These are phyloP conservation scores for Ganoderma boninense DNA, from an alignment of 1,284 basidiomycete genomes.

Conservation along the genomic window DNA sequence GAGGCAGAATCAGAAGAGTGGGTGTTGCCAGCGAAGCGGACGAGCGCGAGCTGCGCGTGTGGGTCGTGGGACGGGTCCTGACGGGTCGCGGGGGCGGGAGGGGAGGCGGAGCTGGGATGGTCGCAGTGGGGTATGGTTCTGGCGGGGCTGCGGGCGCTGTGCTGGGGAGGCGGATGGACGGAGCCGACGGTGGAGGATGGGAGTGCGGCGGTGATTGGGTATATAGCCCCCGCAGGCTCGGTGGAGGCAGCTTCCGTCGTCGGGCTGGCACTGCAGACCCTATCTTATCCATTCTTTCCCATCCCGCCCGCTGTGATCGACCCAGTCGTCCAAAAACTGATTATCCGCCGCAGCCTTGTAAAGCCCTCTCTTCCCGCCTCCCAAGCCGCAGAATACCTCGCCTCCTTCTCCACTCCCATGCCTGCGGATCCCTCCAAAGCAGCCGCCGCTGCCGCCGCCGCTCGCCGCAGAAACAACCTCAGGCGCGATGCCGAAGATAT, in stretches of 20 bases:
- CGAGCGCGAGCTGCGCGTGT: constrained; percentile 8
- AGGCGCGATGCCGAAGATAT: constrained; percentile 40
- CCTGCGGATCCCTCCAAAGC: constrained; percentile 43
- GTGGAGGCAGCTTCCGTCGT: not conserved
- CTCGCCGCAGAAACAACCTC: constrained; percentile 37
- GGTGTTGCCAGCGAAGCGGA: constrained; percentile 13
- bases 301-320: constrained; percentile 29
- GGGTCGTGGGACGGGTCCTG: constrained; percentile 6
- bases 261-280: constrained; percentile 6
- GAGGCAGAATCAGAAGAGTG: constrained; percentile 1
- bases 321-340: constrained; percentile 20
- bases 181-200: constrained; percentile 4
- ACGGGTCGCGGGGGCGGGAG: not conserved
- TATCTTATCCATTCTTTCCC: constrained; percentile 21
- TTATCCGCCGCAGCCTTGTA: constrained; percentile 32
- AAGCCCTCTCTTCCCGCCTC: constrained; percentile 16
- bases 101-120: constrained; percentile 1
- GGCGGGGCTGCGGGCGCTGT: constrained; percentile 6
- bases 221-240: constrained; percentile 23
- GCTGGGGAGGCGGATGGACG: not conserved
- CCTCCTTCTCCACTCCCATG: constrained; percentile 37
- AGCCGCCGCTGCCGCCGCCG: constrained; percentile 33
- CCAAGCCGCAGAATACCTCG: constrained; percentile 16
- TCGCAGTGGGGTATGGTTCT: constrained; percentile 1
- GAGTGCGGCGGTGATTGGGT: constrained; percentile 16